These are phyloP conservation scores for Plectosphaerella plurivora DNA, from an alignment of 2,329 filamentous ascomycete species.

Conservation along the genomic window DNA sequence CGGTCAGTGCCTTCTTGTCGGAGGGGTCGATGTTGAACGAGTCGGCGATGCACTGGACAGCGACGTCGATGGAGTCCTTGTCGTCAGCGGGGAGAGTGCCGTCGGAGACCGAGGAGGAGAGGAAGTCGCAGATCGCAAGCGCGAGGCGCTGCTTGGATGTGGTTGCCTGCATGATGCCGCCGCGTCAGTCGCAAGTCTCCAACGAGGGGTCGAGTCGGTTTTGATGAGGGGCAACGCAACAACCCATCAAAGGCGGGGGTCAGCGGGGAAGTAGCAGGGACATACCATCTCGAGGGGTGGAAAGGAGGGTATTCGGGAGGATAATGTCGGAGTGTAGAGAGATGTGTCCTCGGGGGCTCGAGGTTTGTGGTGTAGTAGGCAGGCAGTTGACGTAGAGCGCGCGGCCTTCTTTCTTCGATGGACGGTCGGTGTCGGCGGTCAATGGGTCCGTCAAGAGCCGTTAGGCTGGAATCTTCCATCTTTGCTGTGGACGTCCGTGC, in stretches of 20 bases:
- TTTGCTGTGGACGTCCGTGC: not conserved
- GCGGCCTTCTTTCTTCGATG: slow-evolving; percentile 2
- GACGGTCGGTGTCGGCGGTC: not conserved
- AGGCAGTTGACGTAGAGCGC: slow-evolving; percentile 14
- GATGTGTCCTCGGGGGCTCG: not conserved
- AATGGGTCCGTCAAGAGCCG: not conserved
- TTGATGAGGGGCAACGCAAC: slow-evolving; percentile 53
- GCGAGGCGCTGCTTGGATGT: slow-evolving; percentile 78
- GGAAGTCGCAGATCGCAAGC: slow-evolving; percentile 95
- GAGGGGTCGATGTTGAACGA: slow-evolving; percentile 91
- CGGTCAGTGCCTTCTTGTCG: slow-evolving; percentile 66
- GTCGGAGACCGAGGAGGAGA: slow-evolving; percentile 77
- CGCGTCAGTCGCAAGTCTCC: not conserved
- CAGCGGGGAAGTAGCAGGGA: not conserved
- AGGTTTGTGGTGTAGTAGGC: not conserved
- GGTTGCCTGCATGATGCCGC: slow-evolving; percentile 27
- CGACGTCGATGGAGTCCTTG: slow-evolving; percentile 89
- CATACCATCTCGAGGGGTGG: slow-evolving; percentile 8
- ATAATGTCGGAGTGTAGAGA: slow-evolving; percentile 1
- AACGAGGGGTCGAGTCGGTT: too few species aligned
- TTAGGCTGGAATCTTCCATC: slow-evolving; percentile 14
- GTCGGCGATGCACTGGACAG: slow-evolving; percentile 89
- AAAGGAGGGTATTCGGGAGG: not conserved
- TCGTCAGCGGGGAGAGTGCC: slow-evolving; percentile 86
- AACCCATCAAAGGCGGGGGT: not conserved